phyloP scores from a whole-genome alignment of 2,329 filamentous ascomycete species.

The Diaporthe citriasiana region DNA sequence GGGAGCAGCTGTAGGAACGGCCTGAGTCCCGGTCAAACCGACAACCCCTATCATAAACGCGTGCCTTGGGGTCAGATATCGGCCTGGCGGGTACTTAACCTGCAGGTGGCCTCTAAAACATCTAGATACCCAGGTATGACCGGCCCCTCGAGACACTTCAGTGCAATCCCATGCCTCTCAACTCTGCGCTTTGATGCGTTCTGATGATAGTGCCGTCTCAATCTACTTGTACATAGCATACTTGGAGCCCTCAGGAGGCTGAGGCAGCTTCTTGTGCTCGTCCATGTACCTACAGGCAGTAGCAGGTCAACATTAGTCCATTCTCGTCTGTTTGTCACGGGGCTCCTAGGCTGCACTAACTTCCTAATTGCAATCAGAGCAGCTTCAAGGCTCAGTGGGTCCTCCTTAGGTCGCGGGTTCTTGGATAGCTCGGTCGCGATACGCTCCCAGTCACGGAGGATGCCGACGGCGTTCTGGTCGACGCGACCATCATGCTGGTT shows the following conservation, averaged over 20 bases:
- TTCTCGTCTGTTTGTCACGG: too few species aligned
- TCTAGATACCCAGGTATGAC: not conserved
- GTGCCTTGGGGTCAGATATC: not conserved
- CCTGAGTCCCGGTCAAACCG: not conserved
- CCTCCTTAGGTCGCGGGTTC: slow-evolving; percentile 51
- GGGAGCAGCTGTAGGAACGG: not conserved
- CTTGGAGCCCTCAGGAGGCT: slow-evolving; percentile 86
- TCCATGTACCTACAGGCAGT: slow-evolving; percentile 85
- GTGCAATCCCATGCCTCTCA: not conserved
- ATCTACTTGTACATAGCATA: slow-evolving; percentile 51
- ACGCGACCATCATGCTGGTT: slow-evolving; percentile 85
- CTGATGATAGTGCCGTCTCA: not conserved
- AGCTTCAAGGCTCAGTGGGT: slow-evolving; percentile 53
- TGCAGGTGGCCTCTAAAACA: not conserved
- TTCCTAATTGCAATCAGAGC: slow-evolving; percentile 54
- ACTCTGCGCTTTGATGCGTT: not conserved
- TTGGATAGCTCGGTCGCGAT: slow-evolving; percentile 84
- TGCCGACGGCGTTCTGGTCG: slow-evolving; percentile 82
- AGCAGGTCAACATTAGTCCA: slow-evolving; percentile 44
- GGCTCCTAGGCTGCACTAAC: slow-evolving; percentile 42
- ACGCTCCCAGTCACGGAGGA: slow-evolving; percentile 90
- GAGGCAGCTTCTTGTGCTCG: slow-evolving; percentile 94
- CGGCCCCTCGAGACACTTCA: not conserved
- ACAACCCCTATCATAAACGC: not conserved
- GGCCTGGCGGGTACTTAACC: not conserved